A percentile compares a stretch with the other conserved stretches of the same genome.
phyloP scores from a whole-genome alignment of 2,329 filamentous ascomycete genomes.

The Leptographium wingfieldii region DNA sequence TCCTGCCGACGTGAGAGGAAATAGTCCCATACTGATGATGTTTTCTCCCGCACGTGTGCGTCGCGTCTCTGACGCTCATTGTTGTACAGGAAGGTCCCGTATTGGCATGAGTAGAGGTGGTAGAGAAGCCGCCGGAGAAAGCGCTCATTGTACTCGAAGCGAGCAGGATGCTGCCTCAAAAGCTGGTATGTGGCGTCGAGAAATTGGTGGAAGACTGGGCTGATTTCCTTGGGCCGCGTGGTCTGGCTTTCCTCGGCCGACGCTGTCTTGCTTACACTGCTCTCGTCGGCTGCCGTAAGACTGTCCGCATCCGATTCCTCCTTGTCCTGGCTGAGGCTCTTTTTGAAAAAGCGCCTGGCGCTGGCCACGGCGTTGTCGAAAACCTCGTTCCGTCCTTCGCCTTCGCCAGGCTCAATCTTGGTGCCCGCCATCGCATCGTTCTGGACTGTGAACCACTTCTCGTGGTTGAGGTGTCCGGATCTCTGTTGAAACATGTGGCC shows the following conservation, averaged over 20 bases:
- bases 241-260: conserved; percentile 42
- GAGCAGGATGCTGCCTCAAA: conserved; percentile 67
- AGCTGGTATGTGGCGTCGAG: conserved; percentile 89
- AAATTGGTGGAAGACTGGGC: conserved; percentile 95
- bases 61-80: conserved; percentile 79
- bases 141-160: conserved; percentile 93
- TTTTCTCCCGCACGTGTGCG: conserved; percentile 53
- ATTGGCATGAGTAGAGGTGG: conserved; percentile 91
- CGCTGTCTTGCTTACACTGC: conserved; percentile 18
- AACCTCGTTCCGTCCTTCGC: conserved; percentile 54
- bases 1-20: conserved; percentile 71
- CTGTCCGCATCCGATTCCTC: conserved; percentile 47
- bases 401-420: conserved; percentile 48
- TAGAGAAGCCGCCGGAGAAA: conserved; percentile 84
- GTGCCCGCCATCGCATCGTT: conserved; percentile 62
- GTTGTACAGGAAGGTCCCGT: conserved; percentile 93
- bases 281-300: conserved; percentile 33
- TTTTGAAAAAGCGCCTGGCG: conserved; percentile 83
- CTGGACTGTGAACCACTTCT: conserved; percentile 88
- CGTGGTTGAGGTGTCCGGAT: conserved; percentile 75
- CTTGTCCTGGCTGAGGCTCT: conserved; percentile 50
- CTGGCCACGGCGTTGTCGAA: conserved; percentile 76
- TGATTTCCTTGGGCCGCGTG: conserved; percentile 80
- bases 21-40: conserved; percentile 89
- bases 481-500: conserved; percentile 95